These are phyloP conservation scores for Penicillium sp. DNA, from an alignment of 2,329 filamentous ascomycete species.

Conservation along the genomic window DNA sequence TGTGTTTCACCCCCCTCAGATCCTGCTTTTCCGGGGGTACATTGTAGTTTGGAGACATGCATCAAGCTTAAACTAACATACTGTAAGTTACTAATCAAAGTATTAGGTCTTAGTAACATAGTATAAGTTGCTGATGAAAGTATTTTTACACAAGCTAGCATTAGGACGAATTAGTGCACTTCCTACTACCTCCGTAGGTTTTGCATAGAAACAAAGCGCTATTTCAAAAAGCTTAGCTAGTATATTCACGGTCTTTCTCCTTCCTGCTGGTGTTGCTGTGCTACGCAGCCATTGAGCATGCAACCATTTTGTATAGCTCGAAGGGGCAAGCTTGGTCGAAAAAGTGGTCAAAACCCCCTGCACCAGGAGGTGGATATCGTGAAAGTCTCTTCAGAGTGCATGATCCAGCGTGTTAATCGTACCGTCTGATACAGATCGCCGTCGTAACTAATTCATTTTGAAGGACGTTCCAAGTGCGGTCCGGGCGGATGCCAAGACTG, in stretches of 20 bases:
- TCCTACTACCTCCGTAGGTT: not conserved
- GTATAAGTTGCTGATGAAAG: too few relatives aligned
- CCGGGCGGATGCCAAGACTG: slow-evolving; percentile 11
- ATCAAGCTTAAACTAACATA: not conserved
- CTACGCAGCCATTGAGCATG: not conserved
- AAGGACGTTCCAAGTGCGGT: not conserved
- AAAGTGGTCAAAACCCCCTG: not conserved
- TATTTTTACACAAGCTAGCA: not conserved
- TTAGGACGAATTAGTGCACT: not conserved
- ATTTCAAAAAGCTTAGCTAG: not conserved
- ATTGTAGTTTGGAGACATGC: not conserved
- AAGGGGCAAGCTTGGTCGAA: not conserved
- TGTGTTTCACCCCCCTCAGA: too few relatives aligned
- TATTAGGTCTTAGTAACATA: too few relatives aligned
- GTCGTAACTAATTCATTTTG: too few relatives aligned
- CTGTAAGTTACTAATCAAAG: not conserved
- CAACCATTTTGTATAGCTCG: not conserved
- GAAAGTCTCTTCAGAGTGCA: too few relatives aligned
- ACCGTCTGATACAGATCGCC: not conserved
- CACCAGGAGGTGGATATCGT: not conserved
- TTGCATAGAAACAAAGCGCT: not conserved
- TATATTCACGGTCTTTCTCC: not conserved
- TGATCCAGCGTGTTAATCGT: too few relatives aligned
- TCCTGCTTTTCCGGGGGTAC: not conserved
- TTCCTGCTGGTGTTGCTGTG: not conserved